Percentiles rank a stretch among this genome's conserved stretches.
Evolutionary conservation across 768 basidiomycete species (phyloP).

Genomic region (Suillus ampliporus): DNA sequence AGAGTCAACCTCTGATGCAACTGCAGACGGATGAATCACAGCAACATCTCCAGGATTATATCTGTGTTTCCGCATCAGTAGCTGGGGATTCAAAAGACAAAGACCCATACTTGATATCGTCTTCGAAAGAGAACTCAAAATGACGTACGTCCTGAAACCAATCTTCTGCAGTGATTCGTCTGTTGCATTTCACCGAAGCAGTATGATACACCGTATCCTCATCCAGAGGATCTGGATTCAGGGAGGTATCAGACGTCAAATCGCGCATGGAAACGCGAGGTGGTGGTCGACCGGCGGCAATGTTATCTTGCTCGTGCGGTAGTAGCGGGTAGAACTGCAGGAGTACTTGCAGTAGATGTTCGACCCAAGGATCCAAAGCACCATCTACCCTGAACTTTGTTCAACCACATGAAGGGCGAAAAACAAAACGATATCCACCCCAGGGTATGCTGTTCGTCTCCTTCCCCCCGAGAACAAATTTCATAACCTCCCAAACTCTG

Average conservation of each 20-base stretch:
- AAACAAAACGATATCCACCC: conserved; percentile 54
- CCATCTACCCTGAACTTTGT: conserved; percentile 64
- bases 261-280: no score
- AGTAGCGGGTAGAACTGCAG: conserved; percentile 54
- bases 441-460: conserved; percentile 83
- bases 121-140: conserved; percentile 75
- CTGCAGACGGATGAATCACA: conserved; percentile 73
- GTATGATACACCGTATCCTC: no score
- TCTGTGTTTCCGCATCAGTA: conserved; percentile 43
- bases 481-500: conserved; percentile 75
- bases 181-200: no score
- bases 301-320: not conserved
- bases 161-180: no score
- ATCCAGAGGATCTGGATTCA: no score
- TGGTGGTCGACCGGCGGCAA: no score
- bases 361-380: conserved; percentile 62
- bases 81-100: not conserved
- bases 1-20: conserved; percentile 64
- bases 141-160: conserved; percentile 97
- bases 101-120: conserved; percentile 60
- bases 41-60: conserved; percentile 84
- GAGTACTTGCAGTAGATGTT: conserved; percentile 51
- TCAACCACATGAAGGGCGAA: conserved; percentile 8
- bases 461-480: conserved; percentile 74
- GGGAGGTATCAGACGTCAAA: no score